Percentiles rank a stretch among this genome's conserved stretches.
Conservation (phyloP, 23 red algal species). For the Gracilaria caudata region DNA sequence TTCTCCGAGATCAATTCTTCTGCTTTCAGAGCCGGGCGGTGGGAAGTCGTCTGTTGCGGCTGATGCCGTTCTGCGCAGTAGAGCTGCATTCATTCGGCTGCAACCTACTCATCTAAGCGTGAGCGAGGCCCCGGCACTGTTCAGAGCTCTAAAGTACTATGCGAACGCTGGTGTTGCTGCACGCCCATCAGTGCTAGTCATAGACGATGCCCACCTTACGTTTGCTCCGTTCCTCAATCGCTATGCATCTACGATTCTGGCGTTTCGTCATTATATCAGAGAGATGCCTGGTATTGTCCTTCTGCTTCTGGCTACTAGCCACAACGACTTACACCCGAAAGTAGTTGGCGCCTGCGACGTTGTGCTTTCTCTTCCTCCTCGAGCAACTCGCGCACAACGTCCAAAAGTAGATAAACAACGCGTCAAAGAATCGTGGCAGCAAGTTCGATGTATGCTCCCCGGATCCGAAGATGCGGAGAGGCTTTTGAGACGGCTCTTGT, state of each 20-base stretch:
- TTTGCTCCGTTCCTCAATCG: slow-evolving; percentile 5
- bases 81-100: slow-evolving; percentile 1
- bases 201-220: slow-evolving; percentile 45
- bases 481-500: slow-evolving; percentile 18
- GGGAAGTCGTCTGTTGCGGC: slow-evolving; percentile 19
- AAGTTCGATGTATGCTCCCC: neutral
- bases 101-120: slow-evolving; percentile 11
- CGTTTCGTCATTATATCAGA: neutral
- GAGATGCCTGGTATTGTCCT: neutral
- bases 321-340: neutral
- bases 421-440: neutral
- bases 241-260: slow-evolving; percentile 17
- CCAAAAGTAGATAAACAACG: neutral
- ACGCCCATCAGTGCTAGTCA: slow-evolving; percentile 28
- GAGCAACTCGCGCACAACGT: neutral
- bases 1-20: neutral
- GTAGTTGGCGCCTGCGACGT: slow-evolving; percentile 14
- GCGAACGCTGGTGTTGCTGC: neutral
- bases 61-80: neutral
- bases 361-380: neutral
- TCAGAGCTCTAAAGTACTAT: slow-evolving; percentile 15
- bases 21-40: neutral
- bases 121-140: neutral
- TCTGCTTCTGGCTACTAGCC: neutral
- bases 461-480: slow-evolving; percentile 15